phyloP scores from a whole-genome alignment of 1,139 yeast genomes.

The Saccharomyces hybrid region DNA sequence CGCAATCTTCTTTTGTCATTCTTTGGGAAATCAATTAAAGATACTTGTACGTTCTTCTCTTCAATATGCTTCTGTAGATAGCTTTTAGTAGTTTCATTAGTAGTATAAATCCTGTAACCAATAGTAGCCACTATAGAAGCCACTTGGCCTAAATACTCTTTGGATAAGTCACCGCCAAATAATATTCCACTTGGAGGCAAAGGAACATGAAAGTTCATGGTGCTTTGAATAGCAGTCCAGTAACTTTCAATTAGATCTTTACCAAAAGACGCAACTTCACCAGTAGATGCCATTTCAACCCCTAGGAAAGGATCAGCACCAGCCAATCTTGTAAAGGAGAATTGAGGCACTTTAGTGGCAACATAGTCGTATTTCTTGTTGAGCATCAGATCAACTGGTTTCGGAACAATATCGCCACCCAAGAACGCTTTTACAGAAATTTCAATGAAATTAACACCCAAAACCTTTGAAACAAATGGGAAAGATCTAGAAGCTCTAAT shows the following conservation, averaged over 20 bases:
- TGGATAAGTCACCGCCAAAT: constrained; percentile 85
- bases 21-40: constrained; percentile 80
- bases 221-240: constrained; percentile 94
- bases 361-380: constrained; percentile 55
- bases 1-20: constrained; percentile 88
- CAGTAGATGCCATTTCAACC: constrained; percentile 98
- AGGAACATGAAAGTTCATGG: constrained; percentile 94
- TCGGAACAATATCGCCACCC: constrained; percentile 44
- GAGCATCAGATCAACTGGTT: constrained; percentile 61
- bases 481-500: constrained; percentile 96
- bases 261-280: constrained; percentile 97
- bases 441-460: constrained; percentile 88
- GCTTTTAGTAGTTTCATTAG: constrained; percentile 61
- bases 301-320: constrained; percentile 99
- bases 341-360: constrained; percentile 96
- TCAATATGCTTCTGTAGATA: constrained; percentile 50
- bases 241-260: constrained; percentile 78
- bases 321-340: constrained; percentile 93
- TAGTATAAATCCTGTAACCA: constrained; percentile 66
- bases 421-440: constrained; percentile 85
- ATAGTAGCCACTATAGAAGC: constrained; percentile 61
- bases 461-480: constrained; percentile 96
- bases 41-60: constrained; percentile 35
- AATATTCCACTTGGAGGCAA: constrained; percentile 81
- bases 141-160: constrained; percentile 63